Evolutionary conservation across 805 yeast genomes (phyloP).

Genomic region (Naumovozyma dairenensis): DNA sequence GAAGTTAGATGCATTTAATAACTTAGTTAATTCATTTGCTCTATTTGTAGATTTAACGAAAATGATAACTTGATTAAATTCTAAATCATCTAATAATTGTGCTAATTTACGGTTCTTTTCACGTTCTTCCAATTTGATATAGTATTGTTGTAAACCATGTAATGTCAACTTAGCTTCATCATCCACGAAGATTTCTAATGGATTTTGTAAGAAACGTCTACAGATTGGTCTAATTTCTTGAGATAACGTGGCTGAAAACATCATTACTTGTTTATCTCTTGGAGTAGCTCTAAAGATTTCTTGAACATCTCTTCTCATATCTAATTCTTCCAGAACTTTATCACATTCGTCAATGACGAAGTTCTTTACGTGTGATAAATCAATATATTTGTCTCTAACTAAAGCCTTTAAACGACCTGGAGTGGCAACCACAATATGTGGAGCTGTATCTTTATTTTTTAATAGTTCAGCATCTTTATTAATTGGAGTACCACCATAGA

Average conservation of each 20-base stretch:
- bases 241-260: conserved; percentile 94
- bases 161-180: conserved; percentile 95
- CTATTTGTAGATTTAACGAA: conserved; percentile 87
- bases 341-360: conserved; percentile 98
- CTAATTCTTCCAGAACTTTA: conserved; percentile 82
- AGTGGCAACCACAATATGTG: conserved; percentile 94
- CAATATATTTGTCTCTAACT: conserved; percentile 80
- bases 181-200: conserved; percentile 93
- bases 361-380: conserved; percentile 81
- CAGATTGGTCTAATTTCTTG: conserved; percentile 93
- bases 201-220: conserved; percentile 96
- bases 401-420: conserved; percentile 96
- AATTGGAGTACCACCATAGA: conserved; percentile 91
- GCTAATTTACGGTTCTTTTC: conserved; percentile 90
- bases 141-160: conserved; percentile 97
- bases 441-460: conserved; percentile 87
- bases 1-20: conserved; percentile 85
- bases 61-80: conserved; percentile 95
- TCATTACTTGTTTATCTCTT: conserved; percentile 97
- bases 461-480: conserved; percentile 76
- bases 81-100: conserved; percentile 85
- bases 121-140: conserved; percentile 76
- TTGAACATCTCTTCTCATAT: conserved; percentile 98
- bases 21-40: conserved; percentile 83
- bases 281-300: conserved; percentile 97